These are phyloP conservation scores for Physcomitrellopsis africana DNA, from an alignment of 225 moss, liverwort and hornwort genomes.

Conservation along the genomic window DNA sequence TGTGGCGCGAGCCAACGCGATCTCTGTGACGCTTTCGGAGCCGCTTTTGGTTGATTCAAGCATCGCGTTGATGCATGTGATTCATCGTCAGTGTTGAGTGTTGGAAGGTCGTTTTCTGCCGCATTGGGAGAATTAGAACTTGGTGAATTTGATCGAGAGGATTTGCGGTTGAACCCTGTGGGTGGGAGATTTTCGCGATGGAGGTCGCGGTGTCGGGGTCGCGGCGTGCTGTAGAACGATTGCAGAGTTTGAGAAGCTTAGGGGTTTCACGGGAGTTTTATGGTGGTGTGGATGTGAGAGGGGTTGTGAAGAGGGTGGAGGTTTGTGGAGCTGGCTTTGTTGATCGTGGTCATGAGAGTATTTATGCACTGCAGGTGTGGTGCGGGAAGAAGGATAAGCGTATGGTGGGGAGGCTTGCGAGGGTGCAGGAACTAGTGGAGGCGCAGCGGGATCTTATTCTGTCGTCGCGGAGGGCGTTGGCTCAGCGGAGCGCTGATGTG, in stretches of 20 bases:
- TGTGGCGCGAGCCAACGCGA: slow-evolving; percentile 24
- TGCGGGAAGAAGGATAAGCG: slow-evolving; percentile 56
- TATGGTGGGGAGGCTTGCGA: slow-evolving; percentile 35
- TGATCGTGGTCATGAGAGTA: slow-evolving; percentile 50
- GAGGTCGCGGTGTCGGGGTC: slow-evolving; percentile 28
- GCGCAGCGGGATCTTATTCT: slow-evolving; percentile 41
- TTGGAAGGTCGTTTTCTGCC: too few relatives aligned
- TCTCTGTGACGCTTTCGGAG: not conserved
- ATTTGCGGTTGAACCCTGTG: not conserved
- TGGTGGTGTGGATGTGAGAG: slow-evolving; percentile 10
- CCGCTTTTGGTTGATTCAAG: not conserved
- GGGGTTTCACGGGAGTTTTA: slow-evolving; percentile 9
- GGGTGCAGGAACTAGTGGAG: slow-evolving; percentile 53
- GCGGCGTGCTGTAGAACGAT: not conserved
- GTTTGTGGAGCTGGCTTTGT: slow-evolving; percentile 2
- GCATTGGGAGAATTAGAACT: too few relatives aligned
- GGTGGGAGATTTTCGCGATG: slow-evolving; percentile 14
- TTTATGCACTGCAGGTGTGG: slow-evolving; percentile 43
- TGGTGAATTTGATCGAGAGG: not conserved
- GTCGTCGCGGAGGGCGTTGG: slow-evolving; percentile 23
- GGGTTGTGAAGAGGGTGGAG: not conserved
- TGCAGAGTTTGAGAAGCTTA: not conserved
- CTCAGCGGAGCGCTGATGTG: not conserved
- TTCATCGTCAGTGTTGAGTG: too few relatives aligned
- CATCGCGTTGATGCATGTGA: not conserved